Evolutionary conservation across 2,329 filamentous ascomycete genomes (phyloP), one percentile per base, ranked within the genome.

Genomic region (Pseudocercospora vitis): DNA sequence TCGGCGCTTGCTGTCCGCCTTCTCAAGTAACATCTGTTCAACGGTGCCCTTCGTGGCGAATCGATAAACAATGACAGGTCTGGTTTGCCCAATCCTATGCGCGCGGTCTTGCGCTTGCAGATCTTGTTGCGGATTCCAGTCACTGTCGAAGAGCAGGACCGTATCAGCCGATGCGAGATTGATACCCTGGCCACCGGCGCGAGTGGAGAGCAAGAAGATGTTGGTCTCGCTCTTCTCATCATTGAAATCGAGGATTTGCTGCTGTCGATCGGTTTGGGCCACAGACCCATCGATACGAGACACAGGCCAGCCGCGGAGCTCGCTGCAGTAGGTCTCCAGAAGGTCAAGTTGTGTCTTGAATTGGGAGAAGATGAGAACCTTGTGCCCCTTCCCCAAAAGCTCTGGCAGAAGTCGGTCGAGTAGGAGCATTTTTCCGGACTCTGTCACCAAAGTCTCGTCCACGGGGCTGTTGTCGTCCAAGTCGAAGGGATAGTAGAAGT

Each of bases 81-180:
- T 81, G 0, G 86, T 96, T 70, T 99, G 94, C 0, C 94, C 94
- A 58, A 99, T 97, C 9, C 94, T 84, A 68, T 99, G 94, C 0
- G 89, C 91, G 4, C 94, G 89, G 67, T 99, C 94, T 72, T 97
- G 94, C 0, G 94, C 94, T 68, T 99, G 94, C 0, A 99, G 78
- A 70, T 99, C 94, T 68, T 96, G 92, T 69, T 99, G 94, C 0
- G 94, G 94, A 64, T 99, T 99, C 85, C 92, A 96, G 65, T 96
- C 84, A 7, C 80, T 84, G 70, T 97, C 92, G 63, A 94, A 97
- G 0, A 97, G 78, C 40, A 97, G 87, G 8, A 96, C 92, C 0
- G 92, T 96, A 63, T 97, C 92, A 0, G 92, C 92, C 0, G 86
- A 86, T 0, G 89, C 89, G 0, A 97, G 83, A 65, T 96, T 97